Evolutionary conservation across 371 early-diverging fungal genomes (phyloP).

Genomic region (Rhizopus sp.): DNA sequence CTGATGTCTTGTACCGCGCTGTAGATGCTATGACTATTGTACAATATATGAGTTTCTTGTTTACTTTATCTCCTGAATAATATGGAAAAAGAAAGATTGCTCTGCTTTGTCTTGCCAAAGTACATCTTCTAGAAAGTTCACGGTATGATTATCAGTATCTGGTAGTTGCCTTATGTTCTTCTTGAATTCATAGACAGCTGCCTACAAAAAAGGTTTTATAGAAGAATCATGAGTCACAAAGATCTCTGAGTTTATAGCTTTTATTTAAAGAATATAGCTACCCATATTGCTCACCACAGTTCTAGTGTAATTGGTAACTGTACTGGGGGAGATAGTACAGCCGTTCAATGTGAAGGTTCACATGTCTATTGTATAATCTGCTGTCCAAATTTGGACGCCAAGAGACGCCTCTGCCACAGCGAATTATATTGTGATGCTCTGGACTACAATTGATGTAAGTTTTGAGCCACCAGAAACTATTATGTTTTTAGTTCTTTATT

Average conservation of each 20-base stretch:
- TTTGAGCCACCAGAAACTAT: conserved; percentile 1
- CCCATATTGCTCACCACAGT: conserved; percentile 7
- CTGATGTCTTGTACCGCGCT: conserved; percentile 7
- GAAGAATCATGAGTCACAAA: conserved; percentile 3
- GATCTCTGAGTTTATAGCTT: conserved; percentile 3
- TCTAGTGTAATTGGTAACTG: conserved; percentile 1
- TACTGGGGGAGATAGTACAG: conserved; percentile 1
- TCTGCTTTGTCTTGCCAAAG: conserved; percentile 2
- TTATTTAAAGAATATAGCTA: conserved; percentile 1
- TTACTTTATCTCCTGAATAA: conserved; percentile 5
- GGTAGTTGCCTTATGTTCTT: conserved; percentile 7
- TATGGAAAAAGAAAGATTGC: conserved; percentile 1
- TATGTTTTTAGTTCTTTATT: conserved; percentile 9
- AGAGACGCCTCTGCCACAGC: conserved; percentile 14
- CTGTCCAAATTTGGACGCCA: conserved; percentile 6
- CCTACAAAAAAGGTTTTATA: conserved; percentile 9
- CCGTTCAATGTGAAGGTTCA: background rate
- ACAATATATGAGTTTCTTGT: conserved; percentile 7
- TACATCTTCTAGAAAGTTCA: conserved; percentile 8
- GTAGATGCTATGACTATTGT: conserved; percentile 1
- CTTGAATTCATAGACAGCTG: conserved; percentile 6
- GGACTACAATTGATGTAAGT: conserved; percentile 5
- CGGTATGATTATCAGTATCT: background rate
- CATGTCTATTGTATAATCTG: conserved; percentile 4
- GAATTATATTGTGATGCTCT: conserved; percentile 7